phyloP scores from a whole-genome alignment of 192 early-diverging fungal species.

The Coemansia sp. region DNA sequence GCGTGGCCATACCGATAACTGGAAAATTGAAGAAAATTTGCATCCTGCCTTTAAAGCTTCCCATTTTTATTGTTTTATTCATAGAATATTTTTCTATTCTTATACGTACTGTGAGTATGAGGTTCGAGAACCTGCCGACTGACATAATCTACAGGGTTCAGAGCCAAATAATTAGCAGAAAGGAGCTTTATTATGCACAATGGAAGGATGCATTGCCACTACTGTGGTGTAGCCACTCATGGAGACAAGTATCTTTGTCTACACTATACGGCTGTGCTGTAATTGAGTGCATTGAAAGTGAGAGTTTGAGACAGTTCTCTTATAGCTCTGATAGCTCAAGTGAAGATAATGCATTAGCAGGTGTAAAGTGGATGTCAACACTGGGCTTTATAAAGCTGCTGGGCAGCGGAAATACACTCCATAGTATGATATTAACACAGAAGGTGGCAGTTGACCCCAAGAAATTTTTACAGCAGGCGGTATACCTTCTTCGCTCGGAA shows the following conservation, averaged over 20 bases:
- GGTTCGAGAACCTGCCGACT: neutral
- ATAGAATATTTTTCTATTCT: no score
- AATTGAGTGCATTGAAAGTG: neutral
- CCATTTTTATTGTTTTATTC: no score
- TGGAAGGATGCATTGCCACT: neutral
- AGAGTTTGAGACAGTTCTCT: no score
- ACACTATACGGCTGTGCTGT: neutral
- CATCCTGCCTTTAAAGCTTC: no score
- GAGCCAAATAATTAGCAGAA: neutral
- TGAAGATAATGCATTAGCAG: neutral
- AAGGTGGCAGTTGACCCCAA: neutral
- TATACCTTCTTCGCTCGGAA: neutral
- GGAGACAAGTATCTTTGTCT: neutral
- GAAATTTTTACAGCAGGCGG: neutral
- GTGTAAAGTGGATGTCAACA: neutral
- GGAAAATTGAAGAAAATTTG: no score
- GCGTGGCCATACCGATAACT: no score
- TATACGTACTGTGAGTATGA: neutral
- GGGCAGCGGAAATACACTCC: neutral
- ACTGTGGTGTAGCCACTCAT: neutral
- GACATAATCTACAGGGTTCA: neutral
- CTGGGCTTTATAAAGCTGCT: conserved; percentile 1
- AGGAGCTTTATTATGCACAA: neutral
- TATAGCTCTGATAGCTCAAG: neutral
- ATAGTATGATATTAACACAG: neutral